Evolutionary conservation across 2,329 filamentous ascomycete species (phyloP), one percentile per base, ranked within the genome.

Genomic region (Penicillium sp.): DNA sequence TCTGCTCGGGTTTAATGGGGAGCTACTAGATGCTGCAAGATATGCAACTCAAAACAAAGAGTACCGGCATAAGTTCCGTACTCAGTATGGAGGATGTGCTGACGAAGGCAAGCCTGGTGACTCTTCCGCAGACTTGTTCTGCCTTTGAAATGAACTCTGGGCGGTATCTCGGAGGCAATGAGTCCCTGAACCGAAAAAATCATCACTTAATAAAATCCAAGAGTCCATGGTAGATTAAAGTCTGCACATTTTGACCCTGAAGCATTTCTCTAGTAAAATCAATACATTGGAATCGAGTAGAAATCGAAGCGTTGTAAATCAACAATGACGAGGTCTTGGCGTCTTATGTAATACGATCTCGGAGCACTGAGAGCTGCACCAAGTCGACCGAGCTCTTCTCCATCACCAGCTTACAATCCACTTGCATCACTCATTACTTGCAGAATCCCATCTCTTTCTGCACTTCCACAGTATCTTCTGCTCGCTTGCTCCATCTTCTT

Each of bases 51-150:
- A 73, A 2, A 82, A 85, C 2, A 57, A 70, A 1, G 74, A 79
- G 5, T 91, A 87, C 65, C 76, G 82, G 4, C 66, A 73, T 0
- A 65, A 77, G 13, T 93, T 94, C 67, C 82, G 86, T 42, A 71
- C 74, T 48, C 76, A 83, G 3, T 81, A 91, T 13, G 91, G 91
- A n/a, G 83, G 83, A 1, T 96, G 91, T 65, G 69, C 70, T 22
- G 70, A 66, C 2, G 70, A 74, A 8, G 67, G 67, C 24, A 68
- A 65, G 52, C 66, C 64, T 63, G 67, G 66, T 47, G 66, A 56
- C 42, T 67, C 31, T 61, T 78, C 83, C 1, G 73, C 76, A 29
- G 86, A 90, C 67, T 71, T 92, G 46, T 92, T 92, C 68, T 92
- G 89, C 65, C 74, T 78, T 47, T 72, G 24, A 73, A 75, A 8